Base-by-base conservation (phyloP, 2,329 filamentous ascomycete genomes). In the Fusarium sulawesiense region DNA sequence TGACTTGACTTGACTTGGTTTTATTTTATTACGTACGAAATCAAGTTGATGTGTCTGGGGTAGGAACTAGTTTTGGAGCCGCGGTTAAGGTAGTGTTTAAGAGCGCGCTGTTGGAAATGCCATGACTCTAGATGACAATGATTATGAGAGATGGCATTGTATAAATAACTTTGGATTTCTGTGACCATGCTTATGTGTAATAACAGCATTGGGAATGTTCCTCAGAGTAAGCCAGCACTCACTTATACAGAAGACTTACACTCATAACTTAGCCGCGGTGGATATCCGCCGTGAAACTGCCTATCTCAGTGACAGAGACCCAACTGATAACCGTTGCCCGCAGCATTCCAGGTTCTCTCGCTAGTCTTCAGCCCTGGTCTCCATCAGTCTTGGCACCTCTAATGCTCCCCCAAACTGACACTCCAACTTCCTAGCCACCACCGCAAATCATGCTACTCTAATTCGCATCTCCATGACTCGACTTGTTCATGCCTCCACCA, bases 401-500 rank as follows among this genome's bases (percentile, higher is more conserved):
- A 70, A 68, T 41, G 58, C 46, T 67, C 50, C 63, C 58, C 63
- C 45, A 56, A 62, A 54, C 37, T 51, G 45, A 40, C 55, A 47
- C 60, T 48, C 37, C 60, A 48, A 48, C 21, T 41, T 41, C 45
- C 23, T 55, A 59, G 58, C 64, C 58, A 68, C 65, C 42, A 64
- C 49, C 11, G 40, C 48, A 27, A 23, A 25, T 30, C 46, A 49
- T 60, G 40, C 59, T 59, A 42, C 59, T 25, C 53, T 27, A 60
- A n/a, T 42, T 25, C 16, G 29, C 25, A 23, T 40, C 42, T 20
- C 37, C 13, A 41, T 20, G 27, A 30, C 54, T 56, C 34, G 68
- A 30, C 42, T 49, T 59, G 16, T 49, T 25, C 61, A 37, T 66
- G 49, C 29, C 61, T 73, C 72, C 72, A 60, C 70, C 70, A 74